phyloP scores from a whole-genome alignment of 768 basidiomycete genomes.

The Tulasnella sp. region DNA sequence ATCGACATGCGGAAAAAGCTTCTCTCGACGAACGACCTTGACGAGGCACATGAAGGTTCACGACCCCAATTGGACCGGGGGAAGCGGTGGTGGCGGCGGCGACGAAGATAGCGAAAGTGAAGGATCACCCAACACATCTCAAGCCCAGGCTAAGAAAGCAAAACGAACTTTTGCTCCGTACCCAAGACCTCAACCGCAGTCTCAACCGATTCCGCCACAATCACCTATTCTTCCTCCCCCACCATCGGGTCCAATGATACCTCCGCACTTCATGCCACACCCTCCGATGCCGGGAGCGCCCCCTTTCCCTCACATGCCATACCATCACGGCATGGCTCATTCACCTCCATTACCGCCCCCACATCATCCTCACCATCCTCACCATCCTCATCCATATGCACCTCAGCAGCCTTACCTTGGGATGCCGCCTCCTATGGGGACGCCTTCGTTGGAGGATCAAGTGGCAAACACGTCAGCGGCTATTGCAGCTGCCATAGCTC shows the following conservation, averaged over 20 bases:
- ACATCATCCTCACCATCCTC: background rate
- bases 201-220: background rate
- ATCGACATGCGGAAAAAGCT: conserved; percentile 68
- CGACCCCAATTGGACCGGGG: conserved; percentile 65
- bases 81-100: background rate
- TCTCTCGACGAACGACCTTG: conserved; percentile 78
- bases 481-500: conserved; percentile 74
- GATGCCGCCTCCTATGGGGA: conserved; percentile 9
- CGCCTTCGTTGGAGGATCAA: conserved; percentile 50
- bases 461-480: conserved; percentile 77
- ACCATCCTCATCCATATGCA: background rate
- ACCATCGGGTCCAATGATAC: conserved; percentile 7
- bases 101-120: conserved; percentile 16
- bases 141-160: conserved; percentile 39
- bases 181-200: background rate
- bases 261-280: background rate
- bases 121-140: conserved; percentile 44
- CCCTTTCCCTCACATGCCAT: conserved; percentile 2
- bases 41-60: conserved; percentile 86
- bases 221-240: background rate
- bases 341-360: conserved; percentile 17
- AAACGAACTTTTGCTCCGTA: background rate
- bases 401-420: conserved; percentile 1
- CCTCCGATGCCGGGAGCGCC: conserved; percentile 10
- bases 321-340: background rate